Percentiles rank a stretch among this genome's conserved stretches.
Conservation (phyloP, 2,329 filamentous ascomycete genomes). For the Fusarium incarnatum region DNA sequence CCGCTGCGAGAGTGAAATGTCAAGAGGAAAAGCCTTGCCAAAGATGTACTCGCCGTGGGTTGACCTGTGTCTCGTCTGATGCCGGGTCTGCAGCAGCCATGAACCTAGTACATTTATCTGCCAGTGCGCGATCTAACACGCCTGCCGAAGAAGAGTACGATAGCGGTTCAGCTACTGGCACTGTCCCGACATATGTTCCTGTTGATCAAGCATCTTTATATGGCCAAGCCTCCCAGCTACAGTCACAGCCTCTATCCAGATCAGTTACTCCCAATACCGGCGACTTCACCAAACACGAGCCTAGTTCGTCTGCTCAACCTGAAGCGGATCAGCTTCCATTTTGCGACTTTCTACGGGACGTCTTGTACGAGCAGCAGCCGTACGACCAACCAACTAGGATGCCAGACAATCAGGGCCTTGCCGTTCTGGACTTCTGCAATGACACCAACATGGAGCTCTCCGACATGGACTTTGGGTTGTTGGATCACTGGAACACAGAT, state of each 20-base stretch:
- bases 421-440: conserved; percentile 63
- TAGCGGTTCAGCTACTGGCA: conserved; percentile 14
- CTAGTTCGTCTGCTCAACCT: conserved; percentile 29
- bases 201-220: conserved; percentile 32
- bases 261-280: conserved; percentile 39
- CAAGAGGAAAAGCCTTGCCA: conserved; percentile 66
- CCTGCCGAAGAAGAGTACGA: conserved; percentile 41
- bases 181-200: conserved; percentile 14
- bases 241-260: conserved; percentile 34
- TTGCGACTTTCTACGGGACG: conserved; percentile 63
- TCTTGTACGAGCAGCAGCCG: conserved; percentile 60
- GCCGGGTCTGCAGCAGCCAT: conserved; percentile 56
- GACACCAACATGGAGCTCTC: conserved; percentile 63
- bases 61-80: conserved; percentile 57
- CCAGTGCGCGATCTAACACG: conserved; percentile 49
- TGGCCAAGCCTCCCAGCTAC: conserved; percentile 23
- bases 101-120: conserved; percentile 59
- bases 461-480: conserved; percentile 63
- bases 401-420: conserved; percentile 56
- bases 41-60: conserved; percentile 60
- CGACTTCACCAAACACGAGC: conserved; percentile 35
- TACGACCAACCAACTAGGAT: conserved; percentile 51
- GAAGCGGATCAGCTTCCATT: conserved; percentile 57
- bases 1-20: conserved; percentile 65
- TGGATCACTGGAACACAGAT: conserved; percentile 61